Conservation (phyloP, 306 rosid genomes). For the Leucaena leucocephala region DNA sequence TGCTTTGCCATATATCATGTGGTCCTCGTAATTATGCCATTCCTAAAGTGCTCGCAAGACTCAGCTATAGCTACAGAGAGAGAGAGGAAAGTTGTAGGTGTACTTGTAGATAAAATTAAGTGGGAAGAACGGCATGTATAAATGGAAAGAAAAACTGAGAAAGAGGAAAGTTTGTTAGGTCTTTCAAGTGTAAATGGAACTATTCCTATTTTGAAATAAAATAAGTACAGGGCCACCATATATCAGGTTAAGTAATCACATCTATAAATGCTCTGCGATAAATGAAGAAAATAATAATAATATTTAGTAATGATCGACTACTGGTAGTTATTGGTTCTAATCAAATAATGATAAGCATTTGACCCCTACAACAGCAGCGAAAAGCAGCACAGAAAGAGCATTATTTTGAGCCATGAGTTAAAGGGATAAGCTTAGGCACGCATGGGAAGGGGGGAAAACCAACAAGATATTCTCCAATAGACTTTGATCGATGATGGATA, state of each 20-base stretch:
- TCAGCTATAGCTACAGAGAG: constrained; percentile 33
- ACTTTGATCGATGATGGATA: constrained; percentile 35
- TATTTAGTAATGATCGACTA: not conserved
- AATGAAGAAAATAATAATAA: not conserved
- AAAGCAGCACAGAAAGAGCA: constrained; percentile 4
- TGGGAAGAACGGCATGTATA: constrained; percentile 77
- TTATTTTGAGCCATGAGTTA: constrained; percentile 38
- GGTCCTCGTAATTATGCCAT: constrained; percentile 77
- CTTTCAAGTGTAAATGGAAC: constrained; percentile 34
- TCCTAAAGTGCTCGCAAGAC: constrained; percentile 57
- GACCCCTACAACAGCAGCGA: not conserved
- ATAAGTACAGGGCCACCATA: not conserved
- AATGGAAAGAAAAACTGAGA: constrained; percentile 56
- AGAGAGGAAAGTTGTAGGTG: not conserved
- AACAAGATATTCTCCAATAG: constrained; percentile 58
- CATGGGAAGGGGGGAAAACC: constrained; percentile 55
- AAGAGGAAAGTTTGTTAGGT: constrained; percentile 10
- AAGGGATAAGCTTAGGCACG: constrained; percentile 68
- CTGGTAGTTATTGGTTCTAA: not conserved
- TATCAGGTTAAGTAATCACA: not conserved
- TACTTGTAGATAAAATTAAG: constrained; percentile 38
- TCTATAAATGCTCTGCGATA: not conserved
- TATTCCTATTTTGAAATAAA: constrained; percentile 11
- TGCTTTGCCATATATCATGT: constrained; percentile 53
- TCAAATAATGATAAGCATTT: not conserved